Evolutionary conservation across 1,139 yeast species (phyloP).

Genomic region (Hyphopichia khmerensis): DNA sequence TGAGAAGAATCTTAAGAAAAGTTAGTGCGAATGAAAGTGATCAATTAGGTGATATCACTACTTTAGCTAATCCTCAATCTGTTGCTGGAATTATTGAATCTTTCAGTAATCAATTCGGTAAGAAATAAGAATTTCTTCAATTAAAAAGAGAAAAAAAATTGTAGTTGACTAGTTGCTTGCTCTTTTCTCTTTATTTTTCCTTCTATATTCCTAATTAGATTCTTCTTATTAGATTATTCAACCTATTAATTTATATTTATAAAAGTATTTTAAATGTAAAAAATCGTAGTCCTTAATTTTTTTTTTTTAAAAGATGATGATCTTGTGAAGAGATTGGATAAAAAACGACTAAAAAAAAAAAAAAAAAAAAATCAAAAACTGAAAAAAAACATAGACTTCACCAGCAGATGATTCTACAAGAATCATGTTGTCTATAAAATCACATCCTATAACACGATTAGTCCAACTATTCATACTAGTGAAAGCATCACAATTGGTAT

Average conservation of each 20-base stretch:
- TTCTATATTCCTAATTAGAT: no score
- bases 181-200: background rate
- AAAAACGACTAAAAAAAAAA: background rate
- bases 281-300: no score
- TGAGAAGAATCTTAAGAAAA: conserved; percentile 97
- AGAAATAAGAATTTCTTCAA: conserved; percentile 33
- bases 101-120: conserved; percentile 50
- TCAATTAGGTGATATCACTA: conserved; percentile 89
- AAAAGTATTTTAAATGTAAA: no score
- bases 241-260: no score
- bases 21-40: conserved; percentile 87
- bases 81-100: conserved; percentile 71
- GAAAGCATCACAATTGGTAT: conserved; percentile 28
- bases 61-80: conserved; percentile 84
- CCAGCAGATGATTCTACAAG: background rate
- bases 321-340: no score
- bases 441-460: conserved; percentile 1
- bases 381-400: no score
- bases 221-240: background rate
- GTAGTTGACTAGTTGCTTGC: background rate
- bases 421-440: background rate
- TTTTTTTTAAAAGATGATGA: no score
- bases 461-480: conserved; percentile 22
- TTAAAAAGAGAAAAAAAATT: background rate
- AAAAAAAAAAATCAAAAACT: background rate